Evolutionary conservation across 2,329 filamentous ascomycete species (phyloP).

Genomic region (Knufia petricola): DNA sequence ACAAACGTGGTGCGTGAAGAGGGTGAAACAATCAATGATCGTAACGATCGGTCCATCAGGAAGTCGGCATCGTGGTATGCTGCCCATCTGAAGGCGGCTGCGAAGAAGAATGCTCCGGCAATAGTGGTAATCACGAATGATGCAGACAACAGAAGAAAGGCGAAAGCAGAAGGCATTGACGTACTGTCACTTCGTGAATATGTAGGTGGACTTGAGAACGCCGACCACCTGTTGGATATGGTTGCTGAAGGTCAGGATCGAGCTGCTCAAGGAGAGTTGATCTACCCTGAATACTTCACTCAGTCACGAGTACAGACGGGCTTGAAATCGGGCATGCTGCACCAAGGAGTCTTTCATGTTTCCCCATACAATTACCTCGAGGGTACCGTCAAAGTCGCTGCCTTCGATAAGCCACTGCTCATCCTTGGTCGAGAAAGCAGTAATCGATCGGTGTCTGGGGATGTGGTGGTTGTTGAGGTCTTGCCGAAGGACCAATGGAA

Average conservation of each 20-base stretch:
- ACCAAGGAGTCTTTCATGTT: conserved; percentile 92
- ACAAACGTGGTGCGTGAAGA: conserved; percentile 68
- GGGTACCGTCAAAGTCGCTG: conserved; percentile 77
- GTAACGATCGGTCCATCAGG: conserved; percentile 87
- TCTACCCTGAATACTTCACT: conserved; percentile 84
- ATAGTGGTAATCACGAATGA: conserved; percentile 94
- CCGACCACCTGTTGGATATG: conserved; percentile 83
- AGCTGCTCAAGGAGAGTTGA: conserved; percentile 56
- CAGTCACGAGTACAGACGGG: conserved; percentile 92
- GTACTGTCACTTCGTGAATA: conserved; percentile 65
- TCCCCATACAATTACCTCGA: conserved; percentile 98
- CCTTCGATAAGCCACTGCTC: conserved; percentile 81
- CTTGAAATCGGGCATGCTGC: conserved; percentile 74
- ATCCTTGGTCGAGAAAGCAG: conserved; percentile 91
- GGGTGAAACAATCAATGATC: conserved; percentile 87
- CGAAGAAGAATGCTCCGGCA: conserved; percentile 54
- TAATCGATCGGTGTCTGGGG: conserved; percentile 85
- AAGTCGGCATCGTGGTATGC: conserved; percentile 83
- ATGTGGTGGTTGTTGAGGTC: conserved; percentile 86
- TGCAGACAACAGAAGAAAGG: conserved; percentile 73
- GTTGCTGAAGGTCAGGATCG: conserved; percentile 65
- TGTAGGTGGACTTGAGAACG: conserved; percentile 72
- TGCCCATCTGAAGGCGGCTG: conserved; percentile 59
- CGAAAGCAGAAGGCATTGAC: conserved; percentile 62
- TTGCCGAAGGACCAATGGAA: conserved; percentile 96